Evolutionary conservation across 345 rosid species (phyloP), one percentile per base, ranked within the genome.

Genomic region (Rhizophora apiculata): DNA sequence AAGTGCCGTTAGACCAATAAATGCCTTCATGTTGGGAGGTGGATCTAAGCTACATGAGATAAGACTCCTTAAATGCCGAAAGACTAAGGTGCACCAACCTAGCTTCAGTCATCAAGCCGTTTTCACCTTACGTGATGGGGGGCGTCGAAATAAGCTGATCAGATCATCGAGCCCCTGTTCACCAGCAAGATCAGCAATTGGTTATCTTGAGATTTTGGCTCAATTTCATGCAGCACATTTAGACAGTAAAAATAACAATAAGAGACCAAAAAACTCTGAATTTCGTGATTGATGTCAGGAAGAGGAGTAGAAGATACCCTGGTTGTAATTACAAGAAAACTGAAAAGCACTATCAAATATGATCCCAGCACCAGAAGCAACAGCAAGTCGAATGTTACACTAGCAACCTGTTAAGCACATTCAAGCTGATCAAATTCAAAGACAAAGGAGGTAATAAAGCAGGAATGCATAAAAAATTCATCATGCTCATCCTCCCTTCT

Each of bases 321-420:
- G 48, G 99, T 95, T 57, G 96, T 90, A 72, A 95, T 83, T 78
- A 92, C 91, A 49, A 95, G 97, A 77, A 95, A 92, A 76, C 96
- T 87, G 84, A 92, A 95, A 55, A 95, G 96, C 58, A 86, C 82
- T 67, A 92, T 92, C 76, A 95, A 82, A 75, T 95, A 95, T 1
- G 96, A 95, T 74, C 97, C 97, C 84, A 95, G 68, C 60, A 83
- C 97, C 59, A 92, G 86, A 74, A 95, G 99, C 82, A 92, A 77
- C 72, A 95, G 82, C 83, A 95, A 84, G 86, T 95, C 96, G 31
- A 92, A 95, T 9, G 99, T 95, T 74, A 95, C 99, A 67, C 99
- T 95, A 58, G 99, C 97, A 76, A 95, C 99, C 99, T 95, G 93
- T 72, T 67, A 69, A 74, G 43, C n/a, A 53, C 49, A 58, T 71